A percentile compares a stretch with the other conserved stretches of the same genome.
Conservation (phyloP, 2,329 filamentous ascomycete species). For the Fusarium buxicola region DNA sequence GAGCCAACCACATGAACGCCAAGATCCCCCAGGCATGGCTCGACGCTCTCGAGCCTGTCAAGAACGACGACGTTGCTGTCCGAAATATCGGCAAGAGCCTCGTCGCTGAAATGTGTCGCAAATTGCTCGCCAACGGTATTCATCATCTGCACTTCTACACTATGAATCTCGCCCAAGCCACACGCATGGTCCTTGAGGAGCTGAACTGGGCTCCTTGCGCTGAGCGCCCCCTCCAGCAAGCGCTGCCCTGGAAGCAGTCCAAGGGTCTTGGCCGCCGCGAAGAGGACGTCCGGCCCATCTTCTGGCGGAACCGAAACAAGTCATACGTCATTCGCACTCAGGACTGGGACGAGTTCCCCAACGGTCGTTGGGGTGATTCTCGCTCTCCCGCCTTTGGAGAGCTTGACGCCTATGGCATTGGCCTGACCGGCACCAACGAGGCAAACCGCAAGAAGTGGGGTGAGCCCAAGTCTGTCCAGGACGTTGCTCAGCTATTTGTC, state of each 20-base stretch:
- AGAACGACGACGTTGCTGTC: constrained; percentile 95
- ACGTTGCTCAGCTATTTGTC: constrained; percentile 86
- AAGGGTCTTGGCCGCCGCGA: constrained; percentile 88
- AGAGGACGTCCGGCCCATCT: constrained; percentile 97
- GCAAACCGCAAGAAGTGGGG: constrained; percentile 97
- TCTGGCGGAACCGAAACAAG: constrained; percentile 97
- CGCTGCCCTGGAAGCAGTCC: constrained; percentile 96
- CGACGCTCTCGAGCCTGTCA: constrained; percentile 86
- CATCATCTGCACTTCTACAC: constrained; percentile 97
- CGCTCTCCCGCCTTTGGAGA: constrained; percentile 96
- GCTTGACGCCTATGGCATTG: constrained; percentile 92
- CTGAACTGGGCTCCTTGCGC: constrained; percentile 82
- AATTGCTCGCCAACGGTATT: constrained; percentile 84
- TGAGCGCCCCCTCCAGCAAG: constrained; percentile 83
- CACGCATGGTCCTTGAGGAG: constrained; percentile 93
- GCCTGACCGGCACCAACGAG: constrained; percentile 93
- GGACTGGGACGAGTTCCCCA: constrained; percentile 99
- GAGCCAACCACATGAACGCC: constrained; percentile 92
- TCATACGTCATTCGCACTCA: constrained; percentile 96
- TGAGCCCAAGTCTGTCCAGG: constrained; percentile 80
- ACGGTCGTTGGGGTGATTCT: constrained; percentile 98
- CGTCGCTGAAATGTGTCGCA: constrained; percentile 89
- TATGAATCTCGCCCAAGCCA: constrained; percentile 97
- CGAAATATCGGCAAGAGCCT: constrained; percentile 88
- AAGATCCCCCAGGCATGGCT: constrained; percentile 85